These are phyloP conservation scores for Parietichytrium sp. DNA, from an alignment of 108 stramenopile genomes.

Conservation along the genomic window DNA sequence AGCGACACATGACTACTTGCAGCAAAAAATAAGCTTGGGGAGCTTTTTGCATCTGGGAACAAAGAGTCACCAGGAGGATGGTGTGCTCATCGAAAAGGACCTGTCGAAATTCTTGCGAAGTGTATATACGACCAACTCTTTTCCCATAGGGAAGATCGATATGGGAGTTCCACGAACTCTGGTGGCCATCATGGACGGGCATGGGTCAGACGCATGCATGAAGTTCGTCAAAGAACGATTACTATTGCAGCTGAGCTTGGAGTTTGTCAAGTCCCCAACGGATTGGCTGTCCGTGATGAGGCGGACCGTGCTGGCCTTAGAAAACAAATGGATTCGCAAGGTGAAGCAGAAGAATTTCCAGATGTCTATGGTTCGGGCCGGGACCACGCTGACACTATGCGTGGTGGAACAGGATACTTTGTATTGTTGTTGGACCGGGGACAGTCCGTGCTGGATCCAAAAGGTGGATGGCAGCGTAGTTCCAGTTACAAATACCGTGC, in stretches of 20 bases:
- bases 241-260: conserved; percentile 11
- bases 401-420: background rate
- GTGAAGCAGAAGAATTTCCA: background rate
- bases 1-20: too few species aligned
- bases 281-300: background rate
- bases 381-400: background rate
- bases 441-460: conserved; percentile 29
- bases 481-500: background rate
- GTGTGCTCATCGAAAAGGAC: background rate
- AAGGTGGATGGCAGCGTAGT: background rate
- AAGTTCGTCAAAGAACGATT: conserved; percentile 22
- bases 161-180: background rate
- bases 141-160: background rate
- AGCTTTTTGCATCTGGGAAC: conserved; percentile 33
- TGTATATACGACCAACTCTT: background rate
- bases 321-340: background rate
- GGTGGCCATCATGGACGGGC: conserved; percentile 4
- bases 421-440: conserved; percentile 28
- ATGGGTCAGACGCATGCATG: background rate
- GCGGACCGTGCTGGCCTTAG: background rate
- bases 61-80: conserved; percentile 21
- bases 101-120: background rate
- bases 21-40: background rate
- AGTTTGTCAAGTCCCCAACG: background rate
- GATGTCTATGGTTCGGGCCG: background rate